phyloP scores from a whole-genome alignment of 2,329 filamentous ascomycete genomes.

The Metarhizium sp. region DNA sequence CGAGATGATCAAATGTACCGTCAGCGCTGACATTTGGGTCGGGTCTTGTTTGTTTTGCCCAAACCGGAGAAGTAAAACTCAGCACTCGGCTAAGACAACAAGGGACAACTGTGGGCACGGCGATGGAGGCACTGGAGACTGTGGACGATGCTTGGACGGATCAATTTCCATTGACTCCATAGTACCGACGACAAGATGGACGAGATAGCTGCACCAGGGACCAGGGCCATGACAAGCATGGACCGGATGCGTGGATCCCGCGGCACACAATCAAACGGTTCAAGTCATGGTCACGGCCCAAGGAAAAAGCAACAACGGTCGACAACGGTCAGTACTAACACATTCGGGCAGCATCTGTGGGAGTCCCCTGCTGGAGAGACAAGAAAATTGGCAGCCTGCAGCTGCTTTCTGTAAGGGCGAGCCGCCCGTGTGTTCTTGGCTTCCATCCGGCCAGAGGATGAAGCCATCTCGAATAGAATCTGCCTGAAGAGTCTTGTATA shows the following conservation, averaged over 20 bases:
- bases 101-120: not conserved
- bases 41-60: not conserved
- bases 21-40: not conserved
- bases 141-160: not conserved
- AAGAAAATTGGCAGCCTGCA: too few species aligned
- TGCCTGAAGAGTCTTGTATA: too few species aligned
- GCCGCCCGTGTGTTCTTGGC: too few species aligned
- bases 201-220: not conserved
- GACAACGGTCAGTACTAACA: too few species aligned
- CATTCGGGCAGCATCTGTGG: too few species aligned
- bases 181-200: too few species aligned
- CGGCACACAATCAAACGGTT: not conserved
- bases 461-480: too few species aligned
- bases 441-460: too few species aligned
- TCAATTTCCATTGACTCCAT: not conserved
- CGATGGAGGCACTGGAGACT: not conserved
- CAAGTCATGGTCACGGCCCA: too few species aligned
- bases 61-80: not conserved
- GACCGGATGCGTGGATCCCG: not conserved
- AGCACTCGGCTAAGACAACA: not conserved
- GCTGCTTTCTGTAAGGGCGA: too few species aligned
- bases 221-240: not conserved
- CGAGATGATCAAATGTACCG: not conserved
- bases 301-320: too few species aligned
- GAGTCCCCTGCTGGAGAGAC: too few species aligned